Percentiles rank a stretch among this genome's conserved stretches.
Evolutionary conservation across 202 grass and related monocot genomes (phyloP).

Genomic region (Thinopyrum obtusiflorum): DNA sequence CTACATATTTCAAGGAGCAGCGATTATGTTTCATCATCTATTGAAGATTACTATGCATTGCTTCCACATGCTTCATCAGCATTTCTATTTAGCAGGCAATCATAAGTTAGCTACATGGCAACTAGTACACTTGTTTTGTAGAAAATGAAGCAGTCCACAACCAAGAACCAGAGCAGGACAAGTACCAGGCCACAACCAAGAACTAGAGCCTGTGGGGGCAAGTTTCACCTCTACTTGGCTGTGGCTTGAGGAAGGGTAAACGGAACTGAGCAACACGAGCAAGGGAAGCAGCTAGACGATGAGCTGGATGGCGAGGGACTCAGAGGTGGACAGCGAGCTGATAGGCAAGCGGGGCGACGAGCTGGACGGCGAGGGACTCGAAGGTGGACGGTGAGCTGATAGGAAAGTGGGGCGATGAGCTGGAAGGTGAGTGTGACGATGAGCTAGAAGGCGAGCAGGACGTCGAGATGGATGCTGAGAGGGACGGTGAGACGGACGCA

Average conservation of each 20-base stretch:
- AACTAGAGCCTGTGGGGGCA: background rate
- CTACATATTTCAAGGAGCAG: too few relatives aligned
- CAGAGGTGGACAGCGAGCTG: background rate
- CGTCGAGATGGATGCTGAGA: background rate
- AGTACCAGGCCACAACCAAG: background rate
- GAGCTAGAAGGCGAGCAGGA: background rate
- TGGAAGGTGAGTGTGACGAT: background rate
- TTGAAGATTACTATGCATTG: too few relatives aligned
- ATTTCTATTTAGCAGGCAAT: too few relatives aligned
- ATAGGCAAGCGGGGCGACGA: background rate
- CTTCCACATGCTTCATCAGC: too few relatives aligned
- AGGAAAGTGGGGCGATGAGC: background rate
- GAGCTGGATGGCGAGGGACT: background rate
- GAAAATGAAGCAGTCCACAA: background rate
- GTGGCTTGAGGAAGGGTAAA: background rate
- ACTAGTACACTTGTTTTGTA: background rate
- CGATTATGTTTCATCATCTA: too few relatives aligned
- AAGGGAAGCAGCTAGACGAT: background rate
- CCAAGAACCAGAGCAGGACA: background rate
- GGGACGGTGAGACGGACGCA: background rate
- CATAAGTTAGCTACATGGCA: too few relatives aligned
- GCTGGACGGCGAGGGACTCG: background rate
- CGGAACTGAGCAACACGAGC: background rate
- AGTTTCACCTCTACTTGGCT: background rate
- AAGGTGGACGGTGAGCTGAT: background rate